phyloP scores from a whole-genome alignment of 768 basidiomycete genomes.

The Amanita thiersii region DNA sequence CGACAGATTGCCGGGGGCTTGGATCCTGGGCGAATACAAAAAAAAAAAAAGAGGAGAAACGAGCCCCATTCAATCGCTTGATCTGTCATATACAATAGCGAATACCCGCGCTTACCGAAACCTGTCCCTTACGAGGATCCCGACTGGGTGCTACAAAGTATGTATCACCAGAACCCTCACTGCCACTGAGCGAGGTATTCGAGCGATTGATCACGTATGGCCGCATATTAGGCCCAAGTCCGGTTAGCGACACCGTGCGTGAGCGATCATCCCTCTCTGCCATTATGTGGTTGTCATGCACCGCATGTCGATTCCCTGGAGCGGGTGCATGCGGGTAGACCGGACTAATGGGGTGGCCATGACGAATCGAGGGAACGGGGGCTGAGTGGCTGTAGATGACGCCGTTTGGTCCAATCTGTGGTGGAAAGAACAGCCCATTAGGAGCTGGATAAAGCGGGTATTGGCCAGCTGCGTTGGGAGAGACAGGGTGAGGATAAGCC shows the following conservation, averaged over 20 bases:
- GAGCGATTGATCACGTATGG: constrained; percentile 5
- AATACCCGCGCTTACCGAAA: constrained; percentile 47
- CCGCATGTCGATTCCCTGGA: constrained; percentile 22
- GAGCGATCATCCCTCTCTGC: constrained; percentile 2
- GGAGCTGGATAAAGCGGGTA: constrained; percentile 46
- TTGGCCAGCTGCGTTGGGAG: not conserved
- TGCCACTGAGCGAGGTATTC: constrained; percentile 1
- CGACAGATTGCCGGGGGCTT: constrained; percentile 42
- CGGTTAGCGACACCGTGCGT: constrained; percentile 1
- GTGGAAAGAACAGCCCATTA: constrained; percentile 46
- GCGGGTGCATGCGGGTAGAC: constrained; percentile 12
- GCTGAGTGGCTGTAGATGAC: constrained; percentile 68
- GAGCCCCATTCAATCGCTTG: not conserved
- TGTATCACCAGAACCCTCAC: constrained; percentile 1
- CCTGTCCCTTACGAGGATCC: constrained; percentile 46
- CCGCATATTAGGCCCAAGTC: not conserved
- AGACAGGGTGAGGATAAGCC: not conserved
- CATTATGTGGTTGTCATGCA: constrained; percentile 31
- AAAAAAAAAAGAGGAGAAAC: constrained; percentile 13
- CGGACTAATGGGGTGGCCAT: constrained; percentile 17
- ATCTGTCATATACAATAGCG: constrained; percentile 9
- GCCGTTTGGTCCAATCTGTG: constrained; percentile 46
- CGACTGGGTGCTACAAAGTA: constrained; percentile 4
- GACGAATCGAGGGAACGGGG: constrained; percentile 32
- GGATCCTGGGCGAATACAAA: constrained; percentile 26